These are phyloP conservation scores for Geotrichum aggregatum DNA, from an alignment of 1,139 yeast genomes.

Conservation along the genomic window DNA sequence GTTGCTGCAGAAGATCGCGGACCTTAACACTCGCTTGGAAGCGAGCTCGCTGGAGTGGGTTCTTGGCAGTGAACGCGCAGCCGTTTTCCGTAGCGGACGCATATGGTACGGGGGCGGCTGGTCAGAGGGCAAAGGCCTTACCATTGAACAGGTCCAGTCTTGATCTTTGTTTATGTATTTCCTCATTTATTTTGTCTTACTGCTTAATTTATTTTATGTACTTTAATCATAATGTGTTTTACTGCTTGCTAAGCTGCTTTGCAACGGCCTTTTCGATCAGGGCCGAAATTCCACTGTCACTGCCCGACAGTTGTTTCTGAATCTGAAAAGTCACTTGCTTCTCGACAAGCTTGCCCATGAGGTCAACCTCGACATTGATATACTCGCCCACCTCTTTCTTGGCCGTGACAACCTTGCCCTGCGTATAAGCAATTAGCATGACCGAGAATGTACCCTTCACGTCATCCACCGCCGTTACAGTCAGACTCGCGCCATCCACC, in stretches of 20 bases:
- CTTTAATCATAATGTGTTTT: background rate
- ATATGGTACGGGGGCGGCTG: conserved; percentile 35
- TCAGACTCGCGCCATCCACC: conserved; percentile 89
- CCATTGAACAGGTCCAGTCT: conserved; percentile 3
- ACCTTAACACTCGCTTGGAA: conserved; percentile 22
- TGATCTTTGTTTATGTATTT: no score
- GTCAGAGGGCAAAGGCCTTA: conserved; percentile 12
- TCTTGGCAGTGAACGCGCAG: conserved; percentile 25
- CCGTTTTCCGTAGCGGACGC: conserved; percentile 28
- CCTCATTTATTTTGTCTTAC: background rate
- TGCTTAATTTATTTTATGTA: background rate
- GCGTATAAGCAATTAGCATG: conserved; percentile 91
- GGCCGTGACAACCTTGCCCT: conserved; percentile 72
- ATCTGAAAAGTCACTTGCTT: conserved; percentile 71
- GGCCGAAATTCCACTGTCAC: conserved; percentile 39
- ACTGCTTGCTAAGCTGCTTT: conserved; percentile 42
- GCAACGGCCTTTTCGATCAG: conserved; percentile 53
- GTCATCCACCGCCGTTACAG: conserved; percentile 72
- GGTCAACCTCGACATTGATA: conserved; percentile 90
- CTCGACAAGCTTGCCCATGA: conserved; percentile 87
- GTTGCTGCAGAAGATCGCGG: conserved; percentile 20
- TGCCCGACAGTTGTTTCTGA: conserved; percentile 35
- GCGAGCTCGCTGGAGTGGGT: conserved; percentile 23
- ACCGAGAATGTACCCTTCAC: conserved; percentile 60
- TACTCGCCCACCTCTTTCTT: conserved; percentile 54